Evolutionary conservation across 2,329 filamentous ascomycete genomes (phyloP).

Genomic region (Pezicula radicicola): DNA sequence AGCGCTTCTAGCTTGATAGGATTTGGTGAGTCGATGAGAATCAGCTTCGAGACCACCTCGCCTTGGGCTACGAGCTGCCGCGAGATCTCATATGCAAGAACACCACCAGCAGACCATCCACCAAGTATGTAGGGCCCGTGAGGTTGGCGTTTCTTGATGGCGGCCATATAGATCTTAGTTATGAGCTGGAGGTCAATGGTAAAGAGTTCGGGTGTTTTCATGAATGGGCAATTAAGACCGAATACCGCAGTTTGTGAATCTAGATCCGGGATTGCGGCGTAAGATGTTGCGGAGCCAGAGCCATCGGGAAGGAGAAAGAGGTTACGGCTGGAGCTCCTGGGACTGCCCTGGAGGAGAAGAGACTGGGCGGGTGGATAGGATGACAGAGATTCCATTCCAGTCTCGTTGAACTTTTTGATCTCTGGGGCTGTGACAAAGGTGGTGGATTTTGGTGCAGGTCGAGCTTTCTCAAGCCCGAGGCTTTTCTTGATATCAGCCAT

Average conservation of each 20-base stretch:
- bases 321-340: constrained; percentile 39
- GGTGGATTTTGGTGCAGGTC: neutral
- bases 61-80: constrained; percentile 54
- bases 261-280: constrained; percentile 30
- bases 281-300: constrained; percentile 34
- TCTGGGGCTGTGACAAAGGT: neutral
- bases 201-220: constrained; percentile 64
- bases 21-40: constrained; percentile 64
- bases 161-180: constrained; percentile 60
- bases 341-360: constrained; percentile 41
- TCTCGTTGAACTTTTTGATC: neutral
- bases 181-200: constrained; percentile 63
- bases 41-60: constrained; percentile 54
- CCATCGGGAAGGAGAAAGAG: constrained; percentile 47
- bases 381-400: neutral
- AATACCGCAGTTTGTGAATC: constrained; percentile 43
- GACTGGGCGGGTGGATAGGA: constrained; percentile 22
- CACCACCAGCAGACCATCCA: constrained; percentile 73
- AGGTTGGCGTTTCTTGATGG: constrained; percentile 69
- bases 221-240: constrained; percentile 66
- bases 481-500: constrained; percentile 17
- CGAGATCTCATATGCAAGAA: constrained; percentile 66
- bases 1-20: constrained; percentile 65
- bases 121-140: constrained; percentile 63
- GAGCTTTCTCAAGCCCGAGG: constrained; percentile 9